These are phyloP conservation scores for Saccharomycopsis phalli DNA, from an alignment of 1,139 yeast species.

Conservation along the genomic window DNA sequence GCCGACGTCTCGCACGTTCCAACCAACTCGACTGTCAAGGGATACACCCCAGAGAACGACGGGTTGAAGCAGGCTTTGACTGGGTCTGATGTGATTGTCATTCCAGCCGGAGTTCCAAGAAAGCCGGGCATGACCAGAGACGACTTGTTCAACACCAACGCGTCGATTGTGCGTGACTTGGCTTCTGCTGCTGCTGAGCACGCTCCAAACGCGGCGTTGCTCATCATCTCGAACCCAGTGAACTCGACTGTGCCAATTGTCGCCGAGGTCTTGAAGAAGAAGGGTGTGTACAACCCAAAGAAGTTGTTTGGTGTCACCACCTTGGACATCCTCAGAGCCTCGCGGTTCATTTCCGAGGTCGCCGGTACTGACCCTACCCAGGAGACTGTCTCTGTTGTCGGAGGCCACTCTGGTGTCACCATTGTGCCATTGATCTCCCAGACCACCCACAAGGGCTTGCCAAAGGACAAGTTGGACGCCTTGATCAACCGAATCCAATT, in stretches of 20 bases:
- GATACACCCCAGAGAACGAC: slow-evolving; percentile 78
- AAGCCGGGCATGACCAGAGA: slow-evolving; percentile 99
- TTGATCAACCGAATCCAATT: slow-evolving; percentile 91
- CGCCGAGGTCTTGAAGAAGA: slow-evolving; percentile 82
- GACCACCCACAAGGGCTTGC: slow-evolving; percentile 47
- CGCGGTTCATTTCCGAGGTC: slow-evolving; percentile 79
- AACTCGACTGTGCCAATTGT: slow-evolving; percentile 98
- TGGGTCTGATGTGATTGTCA: slow-evolving; percentile 79
- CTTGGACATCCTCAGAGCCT: slow-evolving; percentile 87
- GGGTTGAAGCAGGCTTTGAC: slow-evolving; percentile 72
- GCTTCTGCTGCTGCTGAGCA: slow-evolving; percentile 82
- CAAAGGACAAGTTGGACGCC: slow-evolving; percentile 52
- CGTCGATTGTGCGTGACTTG: slow-evolving; percentile 87
- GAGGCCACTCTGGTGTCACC: slow-evolving; percentile 98
- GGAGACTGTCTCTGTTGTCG: slow-evolving; percentile 76
- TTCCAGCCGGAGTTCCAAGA: slow-evolving; percentile 99
- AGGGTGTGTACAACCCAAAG: slow-evolving; percentile 85
- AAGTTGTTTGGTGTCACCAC: slow-evolving; percentile 96
- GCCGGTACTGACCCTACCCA: slow-evolving; percentile 30
- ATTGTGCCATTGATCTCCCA: slow-evolving; percentile 90
- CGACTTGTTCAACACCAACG: slow-evolving; percentile 95
- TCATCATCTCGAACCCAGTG: slow-evolving; percentile 93
- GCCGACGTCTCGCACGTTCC: slow-evolving; percentile 93
- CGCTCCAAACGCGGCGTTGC: slow-evolving; percentile 81
- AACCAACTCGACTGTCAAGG: slow-evolving; percentile 75